A percentile compares a stretch with the other conserved stretches of the same genome.
phyloP scores from a whole-genome alignment of 495 filamentous ascomycete species.

The Amphirosellinia nigrospora region DNA sequence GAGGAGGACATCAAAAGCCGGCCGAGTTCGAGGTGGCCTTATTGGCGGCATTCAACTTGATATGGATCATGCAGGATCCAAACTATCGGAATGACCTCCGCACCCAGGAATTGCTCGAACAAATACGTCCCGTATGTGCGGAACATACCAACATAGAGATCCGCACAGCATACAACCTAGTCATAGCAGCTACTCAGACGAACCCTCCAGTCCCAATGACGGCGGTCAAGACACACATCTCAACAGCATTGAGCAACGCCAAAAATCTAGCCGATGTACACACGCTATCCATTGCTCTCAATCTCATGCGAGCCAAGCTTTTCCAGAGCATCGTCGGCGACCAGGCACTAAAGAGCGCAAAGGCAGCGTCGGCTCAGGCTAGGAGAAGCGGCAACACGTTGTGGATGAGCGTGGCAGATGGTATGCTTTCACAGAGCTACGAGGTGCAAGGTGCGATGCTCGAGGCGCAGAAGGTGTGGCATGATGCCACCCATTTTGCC shows the following conservation, averaged over 20 bases:
- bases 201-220: constrained; percentile 63
- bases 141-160: constrained; percentile 75
- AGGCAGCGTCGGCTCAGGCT: constrained; percentile 75
- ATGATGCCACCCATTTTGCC: constrained; percentile 39
- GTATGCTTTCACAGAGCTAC: constrained; percentile 76
- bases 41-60: constrained; percentile 77
- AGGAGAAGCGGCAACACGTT: constrained; percentile 75
- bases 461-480: constrained; percentile 59
- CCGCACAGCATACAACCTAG: constrained; percentile 76
- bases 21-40: constrained; percentile 74
- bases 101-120: constrained; percentile 63
- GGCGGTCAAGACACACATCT: constrained; percentile 78
- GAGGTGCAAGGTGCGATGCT: constrained; percentile 71
- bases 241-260: constrained; percentile 59
- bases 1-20: constrained; percentile 47
- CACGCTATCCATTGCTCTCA: constrained; percentile 79
- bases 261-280: constrained; percentile 71
- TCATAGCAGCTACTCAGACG: constrained; percentile 69
- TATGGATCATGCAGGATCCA: constrained; percentile 80
- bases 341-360: constrained; percentile 87
- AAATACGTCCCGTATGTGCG: constrained; percentile 70
- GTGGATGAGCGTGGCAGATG: constrained; percentile 85
- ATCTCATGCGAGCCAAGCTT: constrained; percentile 83
- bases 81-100: constrained; percentile 53
- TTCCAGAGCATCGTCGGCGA: constrained; percentile 86